Evolutionary conservation across 331 rosid species (phyloP).

Genomic region (Telfairia occidentalis): DNA sequence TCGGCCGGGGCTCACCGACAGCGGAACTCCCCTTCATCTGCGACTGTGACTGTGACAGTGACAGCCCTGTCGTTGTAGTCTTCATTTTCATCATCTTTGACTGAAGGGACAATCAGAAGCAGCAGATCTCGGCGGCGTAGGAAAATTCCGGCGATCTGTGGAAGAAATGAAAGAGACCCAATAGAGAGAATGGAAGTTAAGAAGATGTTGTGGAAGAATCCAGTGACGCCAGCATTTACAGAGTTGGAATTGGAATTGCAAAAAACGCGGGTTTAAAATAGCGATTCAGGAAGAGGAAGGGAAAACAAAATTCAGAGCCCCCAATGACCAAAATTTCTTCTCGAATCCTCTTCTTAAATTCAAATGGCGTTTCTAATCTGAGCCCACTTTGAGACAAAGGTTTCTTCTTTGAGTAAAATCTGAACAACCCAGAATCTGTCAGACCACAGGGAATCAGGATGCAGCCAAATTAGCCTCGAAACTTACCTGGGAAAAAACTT

Average conservation of each 20-base stretch:
- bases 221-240: constrained; percentile 41
- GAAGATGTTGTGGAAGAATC: constrained; percentile 17
- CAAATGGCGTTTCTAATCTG: neutral
- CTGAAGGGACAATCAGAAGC: neutral
- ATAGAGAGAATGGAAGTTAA: constrained; percentile 23
- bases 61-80: constrained; percentile 22
- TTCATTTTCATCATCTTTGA: constrained; percentile 25
- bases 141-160: constrained; percentile 23
- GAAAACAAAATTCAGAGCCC: neutral
- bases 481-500: neutral
- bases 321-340: neutral
- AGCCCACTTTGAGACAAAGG: neutral
- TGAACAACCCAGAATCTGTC: constrained; percentile 6
- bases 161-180: constrained; percentile 32
- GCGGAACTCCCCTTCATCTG: constrained; percentile 32
- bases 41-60: no score
- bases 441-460: neutral
- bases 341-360: neutral
- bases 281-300: constrained; percentile 1
- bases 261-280: constrained; percentile 12
- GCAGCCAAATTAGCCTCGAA: constrained; percentile 1
- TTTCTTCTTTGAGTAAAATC: neutral
- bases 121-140: constrained; percentile 38
- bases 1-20: constrained; percentile 32
- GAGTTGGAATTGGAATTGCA: constrained; percentile 20